Evolutionary conservation across 2,329 filamentous ascomycete species (phyloP).

Genomic region (Diaporthe australafricana): DNA sequence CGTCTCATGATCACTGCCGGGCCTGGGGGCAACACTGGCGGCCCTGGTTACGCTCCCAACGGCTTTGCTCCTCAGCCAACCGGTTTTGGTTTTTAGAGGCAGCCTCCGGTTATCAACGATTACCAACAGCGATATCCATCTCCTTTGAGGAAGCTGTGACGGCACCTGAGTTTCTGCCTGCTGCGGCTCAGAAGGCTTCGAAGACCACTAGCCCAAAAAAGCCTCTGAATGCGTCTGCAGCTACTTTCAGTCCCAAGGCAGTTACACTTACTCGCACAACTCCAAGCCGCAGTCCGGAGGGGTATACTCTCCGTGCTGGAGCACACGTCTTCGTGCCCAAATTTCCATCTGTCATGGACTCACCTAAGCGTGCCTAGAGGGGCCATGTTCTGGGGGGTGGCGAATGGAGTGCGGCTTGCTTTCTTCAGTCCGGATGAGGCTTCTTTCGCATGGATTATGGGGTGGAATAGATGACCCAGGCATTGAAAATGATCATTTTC

Average conservation of each 20-base stretch:
- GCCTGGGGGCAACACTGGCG: conserved; percentile 66
- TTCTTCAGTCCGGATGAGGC: not conserved
- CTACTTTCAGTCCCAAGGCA: conserved; percentile 21
- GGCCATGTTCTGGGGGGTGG: not conserved
- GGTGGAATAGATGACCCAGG: conserved; percentile 19
- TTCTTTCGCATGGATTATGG: conserved; percentile 13
- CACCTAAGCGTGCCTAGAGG: conserved; percentile 6
- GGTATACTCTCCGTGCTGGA: conserved; percentile 8
- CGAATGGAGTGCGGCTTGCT: conserved; percentile 1
- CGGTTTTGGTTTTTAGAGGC: conserved; percentile 73
- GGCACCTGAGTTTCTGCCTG: conserved; percentile 19
- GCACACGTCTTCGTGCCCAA: conserved; percentile 29
- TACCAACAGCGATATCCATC: conserved; percentile 1
- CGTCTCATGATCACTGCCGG: conserved; percentile 97
- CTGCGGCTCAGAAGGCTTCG: not conserved
- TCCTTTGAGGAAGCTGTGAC: not conserved
- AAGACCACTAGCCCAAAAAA: not conserved
- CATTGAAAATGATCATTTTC: not conserved
- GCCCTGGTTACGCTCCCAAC: conserved; percentile 70
- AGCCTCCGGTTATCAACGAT: conserved; percentile 40
- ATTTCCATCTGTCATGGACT: conserved; percentile 5
- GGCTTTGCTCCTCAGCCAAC: conserved; percentile 73
- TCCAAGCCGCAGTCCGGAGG: not conserved
- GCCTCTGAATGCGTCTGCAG: conserved; percentile 26
- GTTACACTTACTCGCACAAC: not conserved